Conservation (phyloP, 75 land plant genomes). For the Selaginella moellendorffii region DNA sequence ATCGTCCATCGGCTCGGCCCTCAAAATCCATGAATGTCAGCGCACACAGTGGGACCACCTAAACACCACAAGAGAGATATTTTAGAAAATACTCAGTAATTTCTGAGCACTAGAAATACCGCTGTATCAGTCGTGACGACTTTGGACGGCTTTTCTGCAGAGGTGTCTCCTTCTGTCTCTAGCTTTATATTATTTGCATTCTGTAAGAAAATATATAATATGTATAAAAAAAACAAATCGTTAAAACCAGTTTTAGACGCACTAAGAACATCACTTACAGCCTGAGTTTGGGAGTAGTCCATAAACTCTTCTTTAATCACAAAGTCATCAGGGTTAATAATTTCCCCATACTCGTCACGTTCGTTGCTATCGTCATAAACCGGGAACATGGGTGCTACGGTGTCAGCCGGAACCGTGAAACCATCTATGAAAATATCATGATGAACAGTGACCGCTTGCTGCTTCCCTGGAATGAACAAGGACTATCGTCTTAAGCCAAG, state of each 20-base stretch:
- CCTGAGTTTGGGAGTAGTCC: slow-evolving; percentile 24
- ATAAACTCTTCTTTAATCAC: slow-evolving; percentile 59
- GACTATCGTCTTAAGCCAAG: no score
- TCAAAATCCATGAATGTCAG: slow-evolving; percentile 80
- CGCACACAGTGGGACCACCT: background rate
- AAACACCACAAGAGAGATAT: background rate
- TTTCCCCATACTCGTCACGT: slow-evolving; percentile 80
- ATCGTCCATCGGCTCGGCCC: slow-evolving; percentile 92
- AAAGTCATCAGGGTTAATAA: slow-evolving; percentile 90
- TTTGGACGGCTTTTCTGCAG: background rate
- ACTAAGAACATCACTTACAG: no score
- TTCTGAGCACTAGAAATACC: background rate
- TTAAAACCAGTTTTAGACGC: no score
- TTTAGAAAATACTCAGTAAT: background rate
- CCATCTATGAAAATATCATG: slow-evolving; percentile 78
- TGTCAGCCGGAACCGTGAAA: slow-evolving; percentile 48
- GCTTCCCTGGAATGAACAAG: background rate
- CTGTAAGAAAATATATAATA: background rate
- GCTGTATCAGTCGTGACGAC: background rate
- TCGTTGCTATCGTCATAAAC: slow-evolving; percentile 56
- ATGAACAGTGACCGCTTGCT: slow-evolving; percentile 7
- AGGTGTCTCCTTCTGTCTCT: background rate
- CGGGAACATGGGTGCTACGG: slow-evolving; percentile 90
- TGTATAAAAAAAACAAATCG: no score
- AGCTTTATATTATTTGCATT: background rate